Percentiles rank a stretch among this genome's conserved stretches.
These are phyloP conservation scores for Ochetophila trinervis DNA, from an alignment of 306 rosid species.

Conservation along the genomic window DNA sequence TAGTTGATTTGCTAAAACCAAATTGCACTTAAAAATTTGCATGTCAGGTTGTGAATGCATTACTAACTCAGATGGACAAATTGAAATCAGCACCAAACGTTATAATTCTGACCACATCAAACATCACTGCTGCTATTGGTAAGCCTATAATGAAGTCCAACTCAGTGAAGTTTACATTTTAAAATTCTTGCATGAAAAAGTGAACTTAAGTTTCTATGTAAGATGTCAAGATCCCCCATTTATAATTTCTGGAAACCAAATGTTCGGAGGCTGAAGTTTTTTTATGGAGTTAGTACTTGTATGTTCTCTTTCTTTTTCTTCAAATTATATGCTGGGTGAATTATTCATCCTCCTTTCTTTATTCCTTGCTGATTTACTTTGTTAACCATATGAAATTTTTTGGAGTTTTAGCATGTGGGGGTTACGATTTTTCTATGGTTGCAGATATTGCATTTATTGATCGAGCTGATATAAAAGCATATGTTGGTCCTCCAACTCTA, in stretches of 20 bases:
- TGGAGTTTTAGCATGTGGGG: neutral
- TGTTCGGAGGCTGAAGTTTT: neutral
- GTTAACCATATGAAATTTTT: neutral
- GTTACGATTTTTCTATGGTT: conserved; percentile 25
- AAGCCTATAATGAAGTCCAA: conserved; percentile 38
- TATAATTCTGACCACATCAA: conserved; percentile 87
- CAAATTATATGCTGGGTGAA: conserved; percentile 2
- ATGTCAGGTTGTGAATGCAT: conserved; percentile 93
- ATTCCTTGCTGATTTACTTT: neutral
- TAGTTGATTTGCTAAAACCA: neutral
- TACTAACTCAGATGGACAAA: conserved; percentile 94
- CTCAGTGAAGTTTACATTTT: neutral
- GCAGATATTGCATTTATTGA: conserved; percentile 97
- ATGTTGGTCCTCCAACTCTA: conserved; percentile 96
- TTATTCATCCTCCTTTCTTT: neutral
- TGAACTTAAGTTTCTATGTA: neutral
- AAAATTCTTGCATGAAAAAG: neutral
- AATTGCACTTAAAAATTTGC: conserved; percentile 29
- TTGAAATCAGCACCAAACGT: conserved; percentile 90
- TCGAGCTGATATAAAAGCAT: conserved; percentile 96
- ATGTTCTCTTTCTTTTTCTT: neutral
- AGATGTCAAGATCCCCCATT: too few relatives aligned
- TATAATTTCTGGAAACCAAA: too few relatives aligned
- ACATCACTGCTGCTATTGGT: conserved; percentile 95
- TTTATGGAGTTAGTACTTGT: neutral